phyloP scores from a whole-genome alignment of 2,329 filamentous ascomycete genomes.

The Alternaria ethzedia region DNA sequence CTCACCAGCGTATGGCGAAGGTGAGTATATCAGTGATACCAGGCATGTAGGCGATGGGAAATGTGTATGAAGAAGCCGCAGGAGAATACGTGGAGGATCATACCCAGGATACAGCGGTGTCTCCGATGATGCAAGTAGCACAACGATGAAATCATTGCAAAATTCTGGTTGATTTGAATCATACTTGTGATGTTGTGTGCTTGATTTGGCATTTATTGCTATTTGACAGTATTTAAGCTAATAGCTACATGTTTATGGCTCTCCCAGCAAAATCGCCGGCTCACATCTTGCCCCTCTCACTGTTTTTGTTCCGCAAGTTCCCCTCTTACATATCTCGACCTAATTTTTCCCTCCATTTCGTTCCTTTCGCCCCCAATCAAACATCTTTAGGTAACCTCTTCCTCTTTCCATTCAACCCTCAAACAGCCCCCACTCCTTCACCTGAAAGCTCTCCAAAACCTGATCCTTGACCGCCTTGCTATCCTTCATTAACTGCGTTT shows the following conservation, averaged over 20 bases:
- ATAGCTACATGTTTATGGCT: background rate
- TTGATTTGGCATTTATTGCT: background rate
- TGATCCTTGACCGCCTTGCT: slow-evolving; percentile 69
- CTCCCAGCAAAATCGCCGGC: background rate
- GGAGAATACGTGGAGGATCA: background rate
- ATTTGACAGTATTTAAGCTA: background rate
- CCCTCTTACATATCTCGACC: background rate
- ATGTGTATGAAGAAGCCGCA: background rate
- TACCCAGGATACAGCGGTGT: background rate
- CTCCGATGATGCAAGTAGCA: background rate
- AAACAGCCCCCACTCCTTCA: slow-evolving; percentile 84
- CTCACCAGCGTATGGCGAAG: background rate
- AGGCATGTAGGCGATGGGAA: background rate
- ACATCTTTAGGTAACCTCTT: background rate
- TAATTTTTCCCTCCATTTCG: background rate
- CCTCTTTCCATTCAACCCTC: slow-evolving; percentile 20
- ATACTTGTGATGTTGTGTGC: background rate
- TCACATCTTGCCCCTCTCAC: background rate
- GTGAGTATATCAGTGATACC: background rate
- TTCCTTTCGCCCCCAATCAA: background rate
- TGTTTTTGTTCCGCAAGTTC: background rate
- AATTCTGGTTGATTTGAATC: background rate
- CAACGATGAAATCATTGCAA: background rate
- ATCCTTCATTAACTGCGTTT: slow-evolving; percentile 65
- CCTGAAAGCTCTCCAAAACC: slow-evolving; percentile 75